A percentile compares a stretch with the other conserved stretches of the same genome.
phyloP scores from a whole-genome alignment of 306 rosid genomes.

The Argentina anserina region DNA sequence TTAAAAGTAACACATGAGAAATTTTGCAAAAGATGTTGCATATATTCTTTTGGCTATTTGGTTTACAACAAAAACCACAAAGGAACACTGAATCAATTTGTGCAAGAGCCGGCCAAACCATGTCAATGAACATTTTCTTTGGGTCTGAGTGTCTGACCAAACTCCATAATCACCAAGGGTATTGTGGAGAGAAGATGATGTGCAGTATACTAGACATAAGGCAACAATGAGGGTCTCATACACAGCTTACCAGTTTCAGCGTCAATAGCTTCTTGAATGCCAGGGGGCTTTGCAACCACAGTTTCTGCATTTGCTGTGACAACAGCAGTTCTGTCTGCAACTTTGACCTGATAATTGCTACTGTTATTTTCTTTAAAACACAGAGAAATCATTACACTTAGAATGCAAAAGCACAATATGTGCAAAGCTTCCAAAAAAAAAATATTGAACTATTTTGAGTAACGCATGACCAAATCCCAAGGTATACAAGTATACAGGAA shows the following conservation, averaged over 20 bases:
- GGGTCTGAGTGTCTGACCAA: neutral
- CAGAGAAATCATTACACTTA: neutral
- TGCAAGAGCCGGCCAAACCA: neutral
- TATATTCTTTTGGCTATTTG: neutral
- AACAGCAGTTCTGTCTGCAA: conserved; percentile 67
- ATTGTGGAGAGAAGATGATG: neutral
- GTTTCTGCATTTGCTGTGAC: conserved; percentile 83
- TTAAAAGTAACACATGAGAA: neutral
- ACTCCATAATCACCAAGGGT: neutral
- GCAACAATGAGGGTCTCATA: neutral
- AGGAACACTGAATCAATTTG: neutral
- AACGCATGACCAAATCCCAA: neutral
- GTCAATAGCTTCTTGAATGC: conserved; percentile 76
- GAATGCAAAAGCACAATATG: neutral
- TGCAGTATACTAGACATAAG: neutral
- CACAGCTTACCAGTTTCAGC: conserved; percentile 57
- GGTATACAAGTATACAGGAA: neutral
- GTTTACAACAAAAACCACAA: neutral
- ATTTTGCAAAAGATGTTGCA: neutral
- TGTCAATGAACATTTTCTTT: neutral
- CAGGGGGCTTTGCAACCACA: conserved; percentile 65
- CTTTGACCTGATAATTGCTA: conserved; percentile 60
- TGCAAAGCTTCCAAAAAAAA: neutral
- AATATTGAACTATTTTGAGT: neutral
- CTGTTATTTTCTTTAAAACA: conserved; percentile 12